These are phyloP conservation scores for Pinus tabuliformis DNA, from an alignment of 75 land plant genomes.

Conservation along the genomic window DNA sequence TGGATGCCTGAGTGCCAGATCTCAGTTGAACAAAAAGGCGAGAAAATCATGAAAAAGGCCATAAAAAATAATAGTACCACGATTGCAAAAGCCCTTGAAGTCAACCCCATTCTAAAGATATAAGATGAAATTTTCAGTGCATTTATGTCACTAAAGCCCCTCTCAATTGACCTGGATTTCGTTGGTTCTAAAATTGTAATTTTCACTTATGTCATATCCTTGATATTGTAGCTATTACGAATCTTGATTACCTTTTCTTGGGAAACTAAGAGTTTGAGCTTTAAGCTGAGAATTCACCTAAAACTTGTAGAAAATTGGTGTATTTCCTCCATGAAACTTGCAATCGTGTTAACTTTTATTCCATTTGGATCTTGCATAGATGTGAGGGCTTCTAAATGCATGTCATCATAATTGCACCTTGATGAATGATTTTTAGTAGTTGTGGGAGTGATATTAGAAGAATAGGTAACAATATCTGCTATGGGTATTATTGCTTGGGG, in stretches of 20 bases:
- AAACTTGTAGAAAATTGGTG: conserved; percentile 64
- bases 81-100: too few relatives aligned
- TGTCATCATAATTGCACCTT: conserved; percentile 38
- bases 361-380: conserved; percentile 71
- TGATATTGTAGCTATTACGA: background rate
- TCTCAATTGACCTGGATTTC: too few relatives aligned
- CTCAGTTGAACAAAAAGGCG: too few relatives aligned
- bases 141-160: too few relatives aligned
- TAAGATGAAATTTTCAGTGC: too few relatives aligned
- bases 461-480: background rate
- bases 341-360: conserved; percentile 53
- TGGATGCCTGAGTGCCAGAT: too few relatives aligned
- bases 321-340: conserved; percentile 68
- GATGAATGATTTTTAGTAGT: too few relatives aligned
- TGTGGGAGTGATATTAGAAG: background rate
- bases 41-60: too few relatives aligned
- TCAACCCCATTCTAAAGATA: too few relatives aligned
- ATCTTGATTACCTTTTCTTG: conserved; percentile 76
- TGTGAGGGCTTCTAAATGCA: conserved; percentile 74
- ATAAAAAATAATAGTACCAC: too few relatives aligned
- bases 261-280: conserved; percentile 47
- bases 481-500: background rate
- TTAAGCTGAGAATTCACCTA: conserved; percentile 43
- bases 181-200: too few relatives aligned
- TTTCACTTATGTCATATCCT: too few relatives aligned